phyloP scores from a whole-genome alignment of 108 stramenopile genomes.

The Skeletonema tropicum region DNA sequence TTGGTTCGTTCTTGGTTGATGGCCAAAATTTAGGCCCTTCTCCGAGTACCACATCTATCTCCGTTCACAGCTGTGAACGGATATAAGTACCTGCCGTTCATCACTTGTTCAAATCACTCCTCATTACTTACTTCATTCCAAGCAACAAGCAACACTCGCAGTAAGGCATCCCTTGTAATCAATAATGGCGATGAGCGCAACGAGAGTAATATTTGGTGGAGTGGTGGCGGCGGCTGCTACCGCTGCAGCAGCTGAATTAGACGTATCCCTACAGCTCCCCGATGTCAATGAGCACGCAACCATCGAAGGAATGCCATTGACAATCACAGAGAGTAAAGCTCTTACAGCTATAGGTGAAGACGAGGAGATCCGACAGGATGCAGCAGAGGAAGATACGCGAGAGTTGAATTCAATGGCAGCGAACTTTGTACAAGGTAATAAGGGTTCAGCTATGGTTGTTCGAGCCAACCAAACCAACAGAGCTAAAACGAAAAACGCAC shows the following conservation, averaged over 20 bases:
- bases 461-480: neutral
- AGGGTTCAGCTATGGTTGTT: neutral
- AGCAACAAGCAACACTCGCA: neutral
- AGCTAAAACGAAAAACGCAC: neutral
- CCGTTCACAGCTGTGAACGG: slow-evolving; percentile 1
- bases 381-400: neutral
- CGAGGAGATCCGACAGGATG: neutral
- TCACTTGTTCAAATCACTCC: no score
- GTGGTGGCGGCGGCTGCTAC: neutral
- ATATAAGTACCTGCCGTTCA: neutral
- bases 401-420: slow-evolving; percentile 1
- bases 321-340: neutral
- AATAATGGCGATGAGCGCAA: neutral
- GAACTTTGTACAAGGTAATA: neutral
- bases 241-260: neutral
- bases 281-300: neutral
- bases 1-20: neutral
- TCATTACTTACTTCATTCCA: no score
- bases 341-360: neutral
- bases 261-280: neutral
- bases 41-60: neutral
- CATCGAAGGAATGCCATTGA: neutral
- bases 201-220: neutral
- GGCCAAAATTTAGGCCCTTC: neutral
- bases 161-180: neutral